Evolutionary conservation across 2,329 filamentous ascomycete species (phyloP).

Genomic region (Cadophora gregata): DNA sequence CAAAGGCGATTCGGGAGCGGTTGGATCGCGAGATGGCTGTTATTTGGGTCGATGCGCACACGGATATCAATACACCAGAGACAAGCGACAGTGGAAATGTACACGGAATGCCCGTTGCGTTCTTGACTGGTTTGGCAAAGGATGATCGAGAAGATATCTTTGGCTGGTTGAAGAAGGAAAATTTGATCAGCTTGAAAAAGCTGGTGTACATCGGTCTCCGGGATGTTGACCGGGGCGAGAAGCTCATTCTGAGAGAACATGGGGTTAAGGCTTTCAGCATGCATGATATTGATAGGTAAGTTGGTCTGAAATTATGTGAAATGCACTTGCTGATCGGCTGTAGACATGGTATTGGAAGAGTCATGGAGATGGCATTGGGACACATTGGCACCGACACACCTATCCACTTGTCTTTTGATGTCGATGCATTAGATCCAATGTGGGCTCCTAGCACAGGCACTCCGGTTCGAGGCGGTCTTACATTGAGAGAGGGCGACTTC

Average conservation of each 20-base stretch:
- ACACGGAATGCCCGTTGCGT: slow-evolving; percentile 96
- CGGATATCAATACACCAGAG: slow-evolving; percentile 97
- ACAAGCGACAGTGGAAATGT: slow-evolving; percentile 89
- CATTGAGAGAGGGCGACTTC: slow-evolving; percentile 93
- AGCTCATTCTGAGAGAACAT: slow-evolving; percentile 85
- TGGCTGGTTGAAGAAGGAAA: slow-evolving; percentile 83
- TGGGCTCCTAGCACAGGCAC: slow-evolving; percentile 97
- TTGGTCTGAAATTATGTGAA: slow-evolving; percentile 19
- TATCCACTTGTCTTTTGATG: slow-evolving; percentile 96
- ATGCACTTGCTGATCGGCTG: slow-evolving; percentile 21
- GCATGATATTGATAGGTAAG: slow-evolving; percentile 92
- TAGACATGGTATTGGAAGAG: slow-evolving; percentile 89
- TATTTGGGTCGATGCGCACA: slow-evolving; percentile 98
- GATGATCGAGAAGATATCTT: slow-evolving; percentile 81
- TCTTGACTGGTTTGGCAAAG: slow-evolving; percentile 82
- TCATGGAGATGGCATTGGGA: slow-evolving; percentile 97
- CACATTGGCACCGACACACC: slow-evolving; percentile 95
- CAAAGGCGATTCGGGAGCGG: slow-evolving; percentile 84
- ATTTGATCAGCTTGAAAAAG: slow-evolving; percentile 75
- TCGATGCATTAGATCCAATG: slow-evolving; percentile 94
- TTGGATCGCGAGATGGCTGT: slow-evolving; percentile 85
- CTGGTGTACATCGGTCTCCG: slow-evolving; percentile 96
- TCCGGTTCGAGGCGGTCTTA: slow-evolving; percentile 90
- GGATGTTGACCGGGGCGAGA: slow-evolving; percentile 93
- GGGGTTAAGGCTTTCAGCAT: slow-evolving; percentile 97